These are phyloP conservation scores for Lachnellula cervina DNA, from an alignment of 2,329 filamentous ascomycete genomes.

Conservation along the genomic window DNA sequence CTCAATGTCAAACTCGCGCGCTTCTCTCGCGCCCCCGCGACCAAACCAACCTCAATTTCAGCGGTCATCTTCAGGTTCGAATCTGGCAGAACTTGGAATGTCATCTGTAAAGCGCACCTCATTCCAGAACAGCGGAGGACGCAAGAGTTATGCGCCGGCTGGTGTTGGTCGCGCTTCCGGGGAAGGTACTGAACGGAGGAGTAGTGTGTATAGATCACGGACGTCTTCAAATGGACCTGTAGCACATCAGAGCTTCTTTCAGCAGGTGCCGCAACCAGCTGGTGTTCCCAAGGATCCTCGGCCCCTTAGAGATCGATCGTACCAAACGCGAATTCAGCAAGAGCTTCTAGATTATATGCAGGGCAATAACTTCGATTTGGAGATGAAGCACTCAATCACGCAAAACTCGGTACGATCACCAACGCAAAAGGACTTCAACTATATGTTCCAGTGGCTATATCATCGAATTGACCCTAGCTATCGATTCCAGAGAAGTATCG, in stretches of 20 bases:
- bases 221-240: constrained; percentile 63
- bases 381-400: constrained; percentile 92
- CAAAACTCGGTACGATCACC: constrained; percentile 89
- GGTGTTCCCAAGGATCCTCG: constrained; percentile 83
- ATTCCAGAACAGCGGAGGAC: constrained; percentile 58
- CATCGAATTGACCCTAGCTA: constrained; percentile 92
- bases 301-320: constrained; percentile 74
- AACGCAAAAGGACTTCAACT: constrained; percentile 97
- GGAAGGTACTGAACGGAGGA: constrained; percentile 59
- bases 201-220: constrained; percentile 75
- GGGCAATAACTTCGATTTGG: constrained; percentile 93
- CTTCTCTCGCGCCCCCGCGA: constrained; percentile 78
- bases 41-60: constrained; percentile 85
- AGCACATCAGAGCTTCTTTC: constrained; percentile 89
- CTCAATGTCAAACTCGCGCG: constrained; percentile 75
- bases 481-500: constrained; percentile 88
- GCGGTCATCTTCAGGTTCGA: constrained; percentile 76
- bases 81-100: constrained; percentile 72
- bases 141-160: constrained; percentile 55
- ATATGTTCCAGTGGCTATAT: constrained; percentile 97
- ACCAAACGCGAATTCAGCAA: constrained; percentile 76
- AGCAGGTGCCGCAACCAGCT: constrained; percentile 74
- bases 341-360: constrained; percentile 89
- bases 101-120: constrained; percentile 83
- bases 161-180: constrained; percentile 26